Conservation (phyloP, 2,329 filamentous ascomycete species). For the Onygena corvina region DNA sequence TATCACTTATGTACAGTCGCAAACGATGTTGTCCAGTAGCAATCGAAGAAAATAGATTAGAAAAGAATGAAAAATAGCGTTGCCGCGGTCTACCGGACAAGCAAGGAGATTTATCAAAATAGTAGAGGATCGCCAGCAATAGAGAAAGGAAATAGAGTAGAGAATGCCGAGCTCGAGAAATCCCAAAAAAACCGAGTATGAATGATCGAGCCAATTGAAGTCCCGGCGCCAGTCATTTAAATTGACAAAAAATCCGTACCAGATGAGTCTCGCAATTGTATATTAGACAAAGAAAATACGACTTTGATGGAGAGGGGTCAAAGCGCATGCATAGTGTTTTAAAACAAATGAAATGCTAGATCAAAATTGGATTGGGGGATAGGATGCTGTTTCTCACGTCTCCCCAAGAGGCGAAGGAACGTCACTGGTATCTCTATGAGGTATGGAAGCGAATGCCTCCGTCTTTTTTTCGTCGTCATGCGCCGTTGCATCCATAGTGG, state of each 20-base stretch:
- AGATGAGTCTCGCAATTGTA: background rate
- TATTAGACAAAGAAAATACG: background rate
- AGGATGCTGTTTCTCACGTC: background rate
- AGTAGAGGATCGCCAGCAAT: background rate
- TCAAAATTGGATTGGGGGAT: background rate
- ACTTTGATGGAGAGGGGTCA: background rate
- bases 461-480: no score
- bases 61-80: background rate
- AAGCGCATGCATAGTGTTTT: background rate
- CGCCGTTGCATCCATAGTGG: background rate
- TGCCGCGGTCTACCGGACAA: background rate
- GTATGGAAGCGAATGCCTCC: background rate
- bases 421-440: background rate
- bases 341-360: background rate
- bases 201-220: constrained; percentile 3
- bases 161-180: background rate
- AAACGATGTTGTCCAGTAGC: background rate
- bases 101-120: background rate
- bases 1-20: background rate
- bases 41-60: background rate
- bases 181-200: background rate
- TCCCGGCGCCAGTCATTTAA: background rate
- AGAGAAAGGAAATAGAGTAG: background rate
- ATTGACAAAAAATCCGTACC: background rate
- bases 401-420: background rate